These are phyloP conservation scores for Eucalyptus paniculata DNA, from an alignment of 345 rosid species.

Conservation along the genomic window DNA sequence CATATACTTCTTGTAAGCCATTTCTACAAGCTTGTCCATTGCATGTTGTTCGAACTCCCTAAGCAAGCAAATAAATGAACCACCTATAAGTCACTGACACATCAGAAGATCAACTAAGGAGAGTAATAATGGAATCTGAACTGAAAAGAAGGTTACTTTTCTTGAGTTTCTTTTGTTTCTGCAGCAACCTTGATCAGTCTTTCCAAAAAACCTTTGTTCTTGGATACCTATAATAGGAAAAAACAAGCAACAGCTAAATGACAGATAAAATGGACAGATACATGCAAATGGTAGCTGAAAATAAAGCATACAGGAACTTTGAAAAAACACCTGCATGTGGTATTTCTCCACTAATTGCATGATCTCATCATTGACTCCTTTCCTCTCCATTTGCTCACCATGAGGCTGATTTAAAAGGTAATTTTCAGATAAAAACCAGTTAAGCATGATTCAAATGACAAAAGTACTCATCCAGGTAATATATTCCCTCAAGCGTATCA, in stretches of 20 bases:
- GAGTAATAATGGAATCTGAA: neutral
- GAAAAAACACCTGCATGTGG: slow-evolving; percentile 54
- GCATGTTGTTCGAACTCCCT: slow-evolving; percentile 47
- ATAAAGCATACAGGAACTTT: neutral
- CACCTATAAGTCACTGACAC: neutral
- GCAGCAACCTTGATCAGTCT: slow-evolving; percentile 47
- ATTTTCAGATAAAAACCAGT: neutral
- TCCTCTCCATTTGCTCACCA: slow-evolving; percentile 35
- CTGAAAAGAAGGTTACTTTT: slow-evolving; percentile 38
- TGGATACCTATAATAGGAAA: slow-evolving; percentile 30
- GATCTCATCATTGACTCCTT: slow-evolving; percentile 47
- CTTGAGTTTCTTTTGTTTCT: slow-evolving; percentile 55
- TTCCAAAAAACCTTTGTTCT: slow-evolving; percentile 57
- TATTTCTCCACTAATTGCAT: slow-evolving; percentile 46
- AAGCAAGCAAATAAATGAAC: neutral
- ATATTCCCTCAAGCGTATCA: neutral
- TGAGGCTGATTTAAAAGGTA: slow-evolving; percentile 29
- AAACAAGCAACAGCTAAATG: neutral
- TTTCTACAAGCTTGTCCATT: slow-evolving; percentile 57
- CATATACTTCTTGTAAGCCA: slow-evolving; percentile 82
- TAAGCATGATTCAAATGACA: neutral
- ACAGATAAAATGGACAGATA: neutral
- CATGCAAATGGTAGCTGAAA: neutral
- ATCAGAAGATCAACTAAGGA: neutral
- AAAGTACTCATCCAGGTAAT: neutral